Percentiles rank a stretch among this genome's conserved stretches.
These are phyloP conservation scores for Cordyceps militaris DNA, from an alignment of 2,329 filamentous ascomycete genomes.

Conservation along the genomic window DNA sequence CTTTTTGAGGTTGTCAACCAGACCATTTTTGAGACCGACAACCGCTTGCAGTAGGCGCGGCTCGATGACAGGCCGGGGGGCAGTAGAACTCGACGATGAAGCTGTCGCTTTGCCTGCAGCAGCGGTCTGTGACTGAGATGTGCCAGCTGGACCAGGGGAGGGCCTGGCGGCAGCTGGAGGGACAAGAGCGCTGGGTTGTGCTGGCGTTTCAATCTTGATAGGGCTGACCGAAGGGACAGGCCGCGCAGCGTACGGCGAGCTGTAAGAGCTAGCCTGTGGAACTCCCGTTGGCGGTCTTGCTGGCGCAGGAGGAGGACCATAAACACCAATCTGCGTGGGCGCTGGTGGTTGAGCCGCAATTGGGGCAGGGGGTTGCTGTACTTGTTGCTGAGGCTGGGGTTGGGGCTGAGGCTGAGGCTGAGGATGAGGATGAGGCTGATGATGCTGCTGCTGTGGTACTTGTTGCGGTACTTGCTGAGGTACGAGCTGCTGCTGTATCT, in stretches of 20 bases:
- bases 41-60: slow-evolving; percentile 36
- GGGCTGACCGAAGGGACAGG: slow-evolving; percentile 19
- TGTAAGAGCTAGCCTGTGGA: slow-evolving; percentile 28
- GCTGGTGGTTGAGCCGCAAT: neutral
- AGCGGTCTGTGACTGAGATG: slow-evolving; percentile 13
- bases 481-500: neutral
- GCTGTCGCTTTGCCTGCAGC: slow-evolving; percentile 20
- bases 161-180: neutral
- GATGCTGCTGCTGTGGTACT: neutral
- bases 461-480: slow-evolving; percentile 8
- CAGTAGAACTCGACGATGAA: slow-evolving; percentile 21
- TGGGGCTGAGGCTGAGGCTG: slow-evolving; percentile 17
- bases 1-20: slow-evolving; percentile 39
- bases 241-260: slow-evolving; percentile 31
- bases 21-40: slow-evolving; percentile 39
- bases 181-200: slow-evolving; percentile 10
- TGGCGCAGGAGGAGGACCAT: slow-evolving; percentile 30
- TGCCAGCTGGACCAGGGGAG: slow-evolving; percentile 6
- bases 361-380: slow-evolving; percentile 25
- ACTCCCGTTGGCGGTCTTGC: slow-evolving; percentile 26
- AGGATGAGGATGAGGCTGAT: neutral
- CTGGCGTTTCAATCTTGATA: slow-evolving; percentile 11
- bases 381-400: neutral
- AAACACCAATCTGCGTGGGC: slow-evolving; percentile 26
- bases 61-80: slow-evolving; percentile 34